Evolutionary conservation across 257 asterid genomes (phyloP), one percentile per base, ranked within the genome.

Genomic region (Solanum corneliomulleri): DNA sequence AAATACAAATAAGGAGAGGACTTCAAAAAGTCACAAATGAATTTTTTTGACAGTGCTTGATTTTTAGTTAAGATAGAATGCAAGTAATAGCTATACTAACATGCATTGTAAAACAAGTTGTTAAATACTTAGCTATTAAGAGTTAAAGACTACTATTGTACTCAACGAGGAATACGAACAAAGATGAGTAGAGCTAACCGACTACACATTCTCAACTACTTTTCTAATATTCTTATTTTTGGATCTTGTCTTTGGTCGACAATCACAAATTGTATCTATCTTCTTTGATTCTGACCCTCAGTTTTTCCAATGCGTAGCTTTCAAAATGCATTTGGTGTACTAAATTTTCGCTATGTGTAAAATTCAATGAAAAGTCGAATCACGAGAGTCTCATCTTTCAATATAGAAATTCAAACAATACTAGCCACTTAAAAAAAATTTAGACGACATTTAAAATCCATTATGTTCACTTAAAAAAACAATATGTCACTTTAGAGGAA

Each of bases 311-410:
- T 11, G 29, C 6, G 4, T 47, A n/a, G 12, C 82, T 75, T 41
- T 60, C 2, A 64, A n/a, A n/a, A 31, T 49, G 60, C 33, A 11
- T n/a, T 14, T 4, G 2, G 0, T 11, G 9, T n/a, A 11, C 9
- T n/a, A n/a, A 64, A 33, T 2, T n/a, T 23, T 6, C 8, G 0
- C 0, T 64, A 11, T 0, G 16, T 64, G 33, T n/a, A 16, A n/a
- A 8, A 11, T n/a, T 3, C 12, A 11, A 10, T n/a, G 2, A 11
- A 14, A 41, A 23, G 0, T 10, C 29, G 0, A 0, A 62, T 0
- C 15, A 62, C 31, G n/a, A 62, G 27, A 62, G 16, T 23, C 31
- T 62, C 62, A 1, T 18, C 64, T 56, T 56, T 56, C 25, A 56
- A 56, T 20, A 56, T 7, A 56, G 25, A 56, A 3, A 56, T 56